These are phyloP conservation scores for Penicillium ochrochloron DNA, from an alignment of 495 filamentous ascomycete genomes.

Conservation along the genomic window DNA sequence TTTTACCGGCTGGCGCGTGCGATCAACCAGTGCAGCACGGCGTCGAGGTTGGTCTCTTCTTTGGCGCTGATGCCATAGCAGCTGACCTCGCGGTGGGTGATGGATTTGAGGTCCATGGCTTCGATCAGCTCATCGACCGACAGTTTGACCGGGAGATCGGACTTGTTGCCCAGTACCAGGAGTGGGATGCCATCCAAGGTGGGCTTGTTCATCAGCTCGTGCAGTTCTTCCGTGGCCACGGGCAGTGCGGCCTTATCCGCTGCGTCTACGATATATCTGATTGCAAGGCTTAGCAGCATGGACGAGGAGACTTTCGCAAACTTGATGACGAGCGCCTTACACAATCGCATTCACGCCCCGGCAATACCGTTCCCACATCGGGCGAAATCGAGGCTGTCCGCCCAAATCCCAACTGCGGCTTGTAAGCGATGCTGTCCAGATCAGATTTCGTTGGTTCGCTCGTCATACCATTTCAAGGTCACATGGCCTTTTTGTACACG, in stretches of 20 bases:
- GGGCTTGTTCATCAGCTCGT: constrained; percentile 82
- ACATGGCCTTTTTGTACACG: constrained; percentile 97
- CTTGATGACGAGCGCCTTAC: constrained; percentile 49
- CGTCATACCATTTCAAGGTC: constrained; percentile 87
- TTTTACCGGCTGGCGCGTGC: constrained; percentile 66
- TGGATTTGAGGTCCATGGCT: constrained; percentile 83
- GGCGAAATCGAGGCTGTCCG: constrained; percentile 93
- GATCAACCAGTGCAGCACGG: constrained; percentile 95
- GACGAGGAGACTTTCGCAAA: not conserved
- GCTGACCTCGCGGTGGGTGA: constrained; percentile 92
- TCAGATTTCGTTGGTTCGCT: not conserved
- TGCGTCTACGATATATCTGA: constrained; percentile 90
- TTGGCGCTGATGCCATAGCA: constrained; percentile 99
- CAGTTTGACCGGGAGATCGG: constrained; percentile 83
- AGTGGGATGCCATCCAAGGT: constrained; percentile 89
- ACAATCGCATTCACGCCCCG: constrained; percentile 97
- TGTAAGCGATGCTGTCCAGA: constrained; percentile 24
- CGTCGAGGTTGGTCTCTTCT: constrained; percentile 97
- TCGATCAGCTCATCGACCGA: constrained; percentile 96
- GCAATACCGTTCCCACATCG: constrained; percentile 99
- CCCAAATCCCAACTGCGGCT: constrained; percentile 85
- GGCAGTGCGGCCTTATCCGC: constrained; percentile 81
- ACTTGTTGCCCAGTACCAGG: constrained; percentile 97
- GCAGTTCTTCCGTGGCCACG: constrained; percentile 90
- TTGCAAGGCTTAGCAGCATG: constrained; percentile 22